Conservation (phyloP, 2,329 filamentous ascomycete species). For the Talaromyces sp. region DNA sequence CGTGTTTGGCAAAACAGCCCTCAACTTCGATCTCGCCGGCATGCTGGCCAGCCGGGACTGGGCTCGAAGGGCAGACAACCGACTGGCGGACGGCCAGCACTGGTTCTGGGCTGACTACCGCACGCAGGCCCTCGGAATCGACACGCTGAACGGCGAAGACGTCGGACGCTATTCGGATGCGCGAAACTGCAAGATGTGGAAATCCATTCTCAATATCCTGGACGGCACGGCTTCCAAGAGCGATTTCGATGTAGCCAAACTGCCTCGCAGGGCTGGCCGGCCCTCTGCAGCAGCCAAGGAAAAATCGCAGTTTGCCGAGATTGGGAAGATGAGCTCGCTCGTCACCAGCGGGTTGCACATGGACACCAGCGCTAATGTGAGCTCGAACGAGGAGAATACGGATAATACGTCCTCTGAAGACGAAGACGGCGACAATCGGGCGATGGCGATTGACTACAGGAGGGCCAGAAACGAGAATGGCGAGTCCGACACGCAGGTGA, state of each 20-base stretch:
- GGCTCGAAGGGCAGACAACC: conserved; percentile 40
- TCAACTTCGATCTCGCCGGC: conserved; percentile 43
- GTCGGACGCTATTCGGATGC: conserved; percentile 42
- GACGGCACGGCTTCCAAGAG: conserved; percentile 25
- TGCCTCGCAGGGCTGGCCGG: conserved; percentile 23
- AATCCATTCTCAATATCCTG: conserved; percentile 40
- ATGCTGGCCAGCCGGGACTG: conserved; percentile 44
- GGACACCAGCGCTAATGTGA: conserved; percentile 21
- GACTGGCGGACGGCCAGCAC: conserved; percentile 39
- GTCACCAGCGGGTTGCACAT: conserved; percentile 30
- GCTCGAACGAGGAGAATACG: conserved; percentile 14
- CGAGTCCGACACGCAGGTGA: neutral
- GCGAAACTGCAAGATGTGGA: conserved; percentile 43
- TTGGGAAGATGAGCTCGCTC: conserved; percentile 34
- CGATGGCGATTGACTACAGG: neutral
- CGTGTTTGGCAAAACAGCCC: conserved; percentile 33
- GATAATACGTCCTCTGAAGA: conserved; percentile 7
- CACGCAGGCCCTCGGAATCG: conserved; percentile 50
- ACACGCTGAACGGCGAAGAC: conserved; percentile 49
- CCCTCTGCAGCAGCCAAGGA: conserved; percentile 14
- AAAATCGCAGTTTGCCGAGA: conserved; percentile 22
- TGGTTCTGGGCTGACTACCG: conserved; percentile 57
- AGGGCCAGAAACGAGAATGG: neutral
- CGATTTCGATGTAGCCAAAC: conserved; percentile 16
- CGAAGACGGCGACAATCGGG: neutral